Percentiles rank a stretch among this genome's conserved stretches.
phyloP scores from a whole-genome alignment of 2,329 filamentous ascomycete genomes.

The Xylaria multiplex region DNA sequence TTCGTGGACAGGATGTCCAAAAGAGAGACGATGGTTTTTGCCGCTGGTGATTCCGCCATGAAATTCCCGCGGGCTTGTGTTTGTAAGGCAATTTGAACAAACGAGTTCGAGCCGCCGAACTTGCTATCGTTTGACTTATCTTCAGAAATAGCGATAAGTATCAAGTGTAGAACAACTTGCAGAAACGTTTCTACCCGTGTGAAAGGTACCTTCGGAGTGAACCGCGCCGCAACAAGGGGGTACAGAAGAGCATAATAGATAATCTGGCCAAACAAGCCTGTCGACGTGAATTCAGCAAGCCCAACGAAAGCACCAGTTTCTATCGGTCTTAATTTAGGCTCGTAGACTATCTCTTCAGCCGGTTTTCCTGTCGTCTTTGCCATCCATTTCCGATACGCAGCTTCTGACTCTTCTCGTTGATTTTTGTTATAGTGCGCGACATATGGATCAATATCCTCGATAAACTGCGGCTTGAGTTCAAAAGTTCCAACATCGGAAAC shows the following conservation, averaged over 20 bases:
- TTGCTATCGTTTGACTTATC: constrained; percentile 71
- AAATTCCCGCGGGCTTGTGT: constrained; percentile 71
- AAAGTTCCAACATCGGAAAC: constrained; percentile 94
- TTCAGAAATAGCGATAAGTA: constrained; percentile 86
- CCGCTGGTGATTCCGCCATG: constrained; percentile 63
- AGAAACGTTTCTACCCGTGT: constrained; percentile 91
- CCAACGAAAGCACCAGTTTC: constrained; percentile 79
- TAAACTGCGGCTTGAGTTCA: constrained; percentile 85
- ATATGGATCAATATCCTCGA: constrained; percentile 93
- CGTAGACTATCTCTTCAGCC: constrained; percentile 86
- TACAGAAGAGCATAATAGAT: constrained; percentile 90
- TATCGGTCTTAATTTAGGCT: constrained; percentile 83
- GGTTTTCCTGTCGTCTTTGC: constrained; percentile 87
- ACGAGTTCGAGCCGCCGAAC: constrained; percentile 67
- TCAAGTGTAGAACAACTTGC: constrained; percentile 88
- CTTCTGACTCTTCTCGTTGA: constrained; percentile 93
- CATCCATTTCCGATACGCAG: constrained; percentile 85
- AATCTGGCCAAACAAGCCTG: constrained; percentile 87
- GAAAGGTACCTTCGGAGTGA: constrained; percentile 78
- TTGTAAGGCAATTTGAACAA: constrained; percentile 76
- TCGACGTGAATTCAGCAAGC: constrained; percentile 82
- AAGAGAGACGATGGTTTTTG: constrained; percentile 72
- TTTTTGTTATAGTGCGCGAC: constrained; percentile 97
- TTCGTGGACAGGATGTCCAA: constrained; percentile 70
- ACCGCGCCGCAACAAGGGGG: constrained; percentile 73